Evolutionary conservation across 2,329 filamentous ascomycete genomes (phyloP), one percentile per base, ranked within the genome.

Genomic region (Paecilomyces sp.): DNA sequence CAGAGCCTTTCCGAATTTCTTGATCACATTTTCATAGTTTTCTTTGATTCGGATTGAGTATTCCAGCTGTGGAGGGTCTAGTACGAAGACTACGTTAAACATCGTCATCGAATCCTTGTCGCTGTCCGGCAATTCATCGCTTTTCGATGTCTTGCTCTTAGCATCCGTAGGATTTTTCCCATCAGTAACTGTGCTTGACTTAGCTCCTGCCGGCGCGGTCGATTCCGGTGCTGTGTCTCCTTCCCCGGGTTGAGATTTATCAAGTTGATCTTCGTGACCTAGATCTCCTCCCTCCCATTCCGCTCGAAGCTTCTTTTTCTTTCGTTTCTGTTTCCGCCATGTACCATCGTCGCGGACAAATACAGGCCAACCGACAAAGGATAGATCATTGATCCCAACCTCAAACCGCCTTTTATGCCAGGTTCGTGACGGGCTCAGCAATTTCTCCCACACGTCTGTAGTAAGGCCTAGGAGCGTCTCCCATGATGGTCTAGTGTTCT

Each of bases 51-150:
- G 79, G 69, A 79, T 81, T 59, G 90, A 89, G 64, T 89, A 87
- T 70, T 96, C 90, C 59, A 92, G 81, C 57, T 88, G 85, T 56
- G 88, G 88, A 2, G 92, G 90, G 65, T 91, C 89, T 64, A 97
- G 79, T 56, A 96, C 90, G 73, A 97, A 97, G 25, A 97, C 92
- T 11, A 97, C 84, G 73, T 97, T 96, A 77, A 99, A 99, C 93
- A 97, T 97, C 63, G 88, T 92, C 90, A 97, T 92, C 54, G 85
- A 85, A 60, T 84, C 78, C 61, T 80, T 81, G 56, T 80, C 78
- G 54, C 71, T 68, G 56, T 75, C 71, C 50, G 67, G 51, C 4
- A 64, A 60, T 53, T 68, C 70, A 52, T 61, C 52, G 15, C 63
- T 52, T 56, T 66, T 70, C 18, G 64, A 65, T 7, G 63, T 57